Conservation (phyloP, 345 rosid genomes). For the Syzygium oleosum region DNA sequence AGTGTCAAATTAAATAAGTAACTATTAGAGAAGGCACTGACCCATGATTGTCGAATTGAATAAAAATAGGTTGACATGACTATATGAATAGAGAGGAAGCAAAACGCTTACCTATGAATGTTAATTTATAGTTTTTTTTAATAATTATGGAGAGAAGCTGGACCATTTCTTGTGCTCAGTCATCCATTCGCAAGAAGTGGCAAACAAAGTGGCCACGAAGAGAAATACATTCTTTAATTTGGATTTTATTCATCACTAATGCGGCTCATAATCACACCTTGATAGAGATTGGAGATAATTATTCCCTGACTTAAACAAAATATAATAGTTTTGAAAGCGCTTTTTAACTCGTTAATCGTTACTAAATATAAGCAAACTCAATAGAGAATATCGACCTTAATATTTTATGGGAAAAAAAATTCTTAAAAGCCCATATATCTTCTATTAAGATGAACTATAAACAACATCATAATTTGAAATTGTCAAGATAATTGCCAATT, state of each 20-base stretch:
- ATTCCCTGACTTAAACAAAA: neutral
- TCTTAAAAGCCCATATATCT: neutral
- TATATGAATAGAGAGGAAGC: neutral
- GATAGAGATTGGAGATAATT: neutral
- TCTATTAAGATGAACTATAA: neutral
- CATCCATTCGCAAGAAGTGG: conserved; percentile 1
- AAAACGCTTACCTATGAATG: neutral
- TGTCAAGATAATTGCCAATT: neutral
- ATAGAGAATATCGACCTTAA: neutral
- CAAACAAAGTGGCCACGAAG: conserved; percentile 5
- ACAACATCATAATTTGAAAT: neutral
- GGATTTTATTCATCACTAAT: neutral
- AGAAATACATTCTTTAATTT: neutral
- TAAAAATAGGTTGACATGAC: neutral
- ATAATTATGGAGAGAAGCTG: neutral
- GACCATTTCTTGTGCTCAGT: neutral
- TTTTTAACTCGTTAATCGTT: neutral
- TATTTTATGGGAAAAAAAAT: neutral
- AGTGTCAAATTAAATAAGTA: neutral
- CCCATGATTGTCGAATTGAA: neutral
- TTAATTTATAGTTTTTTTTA: neutral
- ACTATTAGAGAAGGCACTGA: neutral
- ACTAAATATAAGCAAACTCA: neutral
- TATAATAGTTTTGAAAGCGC: neutral
- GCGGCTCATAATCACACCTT: neutral